A percentile compares a stretch with the other conserved stretches of the same genome.
Evolutionary conservation across 2,329 filamentous ascomycete genomes (phyloP).

Genomic region (Fonsecaea pugnacius): DNA sequence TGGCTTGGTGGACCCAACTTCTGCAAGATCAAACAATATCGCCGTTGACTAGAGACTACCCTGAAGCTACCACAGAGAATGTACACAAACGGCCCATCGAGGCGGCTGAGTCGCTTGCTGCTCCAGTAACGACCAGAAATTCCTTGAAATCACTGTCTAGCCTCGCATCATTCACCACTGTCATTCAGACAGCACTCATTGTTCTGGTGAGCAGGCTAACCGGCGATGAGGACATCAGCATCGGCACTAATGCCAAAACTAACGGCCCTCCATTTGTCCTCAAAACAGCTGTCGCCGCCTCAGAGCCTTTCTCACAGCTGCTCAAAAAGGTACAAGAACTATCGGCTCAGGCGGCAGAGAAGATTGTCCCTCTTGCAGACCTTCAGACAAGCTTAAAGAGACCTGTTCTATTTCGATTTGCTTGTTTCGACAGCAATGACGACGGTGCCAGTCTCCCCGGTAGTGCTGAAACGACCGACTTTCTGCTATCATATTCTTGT

Average conservation of each 20-base stretch:
- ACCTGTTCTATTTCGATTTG: slow-evolving; percentile 53
- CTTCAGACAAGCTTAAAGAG: slow-evolving; percentile 33
- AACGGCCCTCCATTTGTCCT: slow-evolving; percentile 54
- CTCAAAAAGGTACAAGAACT: slow-evolving; percentile 45
- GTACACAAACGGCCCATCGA: slow-evolving; percentile 46
- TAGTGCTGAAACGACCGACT: slow-evolving; percentile 51
- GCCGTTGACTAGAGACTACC: slow-evolving; percentile 51
- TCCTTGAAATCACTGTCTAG: slow-evolving; percentile 47
- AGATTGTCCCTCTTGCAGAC: slow-evolving; percentile 22
- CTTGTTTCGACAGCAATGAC: slow-evolving; percentile 52
- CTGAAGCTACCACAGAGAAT: slow-evolving; percentile 44
- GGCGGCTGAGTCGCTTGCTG: slow-evolving; percentile 48
- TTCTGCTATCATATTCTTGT: slow-evolving; percentile 47
- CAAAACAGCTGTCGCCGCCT: slow-evolving; percentile 47
- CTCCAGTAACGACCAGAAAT: slow-evolving; percentile 44
- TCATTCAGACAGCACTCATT: slow-evolving; percentile 51
- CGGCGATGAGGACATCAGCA: slow-evolving; percentile 55
- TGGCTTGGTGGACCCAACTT: slow-evolving; percentile 49
- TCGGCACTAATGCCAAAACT: slow-evolving; percentile 50
- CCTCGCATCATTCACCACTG: slow-evolving; percentile 45
- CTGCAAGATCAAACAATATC: slow-evolving; percentile 50
- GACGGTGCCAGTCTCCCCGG: slow-evolving; percentile 44
- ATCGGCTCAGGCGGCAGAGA: slow-evolving; percentile 25
- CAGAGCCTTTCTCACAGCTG: slow-evolving; percentile 49
- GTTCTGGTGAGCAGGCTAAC: slow-evolving; percentile 53